Conservation (phyloP, 2,329 filamentous ascomycete species). For the Aspergillus sp. region DNA sequence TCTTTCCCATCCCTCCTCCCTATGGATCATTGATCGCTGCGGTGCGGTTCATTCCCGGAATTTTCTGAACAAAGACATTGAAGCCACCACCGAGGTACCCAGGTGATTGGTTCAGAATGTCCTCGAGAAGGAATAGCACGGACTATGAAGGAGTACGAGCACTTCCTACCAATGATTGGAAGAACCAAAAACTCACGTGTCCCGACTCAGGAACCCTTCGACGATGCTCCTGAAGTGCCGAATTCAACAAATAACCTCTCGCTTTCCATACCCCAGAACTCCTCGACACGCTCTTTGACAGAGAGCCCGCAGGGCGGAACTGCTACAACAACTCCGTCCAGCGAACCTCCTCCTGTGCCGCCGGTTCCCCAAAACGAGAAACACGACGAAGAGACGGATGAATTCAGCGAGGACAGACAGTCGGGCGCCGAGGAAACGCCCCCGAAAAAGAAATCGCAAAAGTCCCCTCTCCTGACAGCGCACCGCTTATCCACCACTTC, state of each 20-base stretch:
- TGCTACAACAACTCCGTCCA: conserved; percentile 26
- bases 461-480: conserved; percentile 45
- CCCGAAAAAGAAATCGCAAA: conserved; percentile 30
- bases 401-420: conserved; percentile 16
- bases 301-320: conserved; percentile 34
- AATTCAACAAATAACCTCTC: conserved; percentile 18
- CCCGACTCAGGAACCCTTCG: conserved; percentile 60
- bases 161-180: conserved; percentile 2
- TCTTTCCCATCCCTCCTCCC: background rate
- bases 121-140: conserved; percentile 30
- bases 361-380: conserved; percentile 17
- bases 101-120: conserved; percentile 19
- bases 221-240: conserved; percentile 58
- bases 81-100: background rate
- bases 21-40: background rate
- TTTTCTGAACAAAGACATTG: too few species aligned
- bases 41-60: too few species aligned
- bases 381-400: conserved; percentile 13
- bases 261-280: conserved; percentile 25
- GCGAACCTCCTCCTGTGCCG: conserved; percentile 22
- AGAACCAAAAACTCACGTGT: conserved; percentile 6
- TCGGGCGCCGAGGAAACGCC: conserved; percentile 25
- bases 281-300: conserved; percentile 55
- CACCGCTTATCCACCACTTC: conserved; percentile 49
- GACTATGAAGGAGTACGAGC: conserved; percentile 37